Evolutionary conservation across 768 basidiomycete genomes (phyloP), one percentile per base, ranked within the genome.

Genomic region (Mycena venus): DNA sequence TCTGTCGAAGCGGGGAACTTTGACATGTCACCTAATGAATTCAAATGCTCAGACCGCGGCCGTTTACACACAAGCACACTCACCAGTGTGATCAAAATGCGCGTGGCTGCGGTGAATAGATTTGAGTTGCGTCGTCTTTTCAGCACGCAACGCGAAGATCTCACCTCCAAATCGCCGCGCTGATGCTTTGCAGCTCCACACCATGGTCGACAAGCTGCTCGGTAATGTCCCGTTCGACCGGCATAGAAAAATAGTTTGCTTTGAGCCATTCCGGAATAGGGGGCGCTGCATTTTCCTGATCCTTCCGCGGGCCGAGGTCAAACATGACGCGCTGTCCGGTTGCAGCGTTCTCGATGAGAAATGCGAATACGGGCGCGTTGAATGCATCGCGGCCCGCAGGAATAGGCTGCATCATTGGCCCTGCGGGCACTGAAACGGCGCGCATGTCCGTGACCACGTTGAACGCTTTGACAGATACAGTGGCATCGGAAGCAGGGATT

Each of bases 141-240:
- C 58, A 15, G 3, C n/a, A 23, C 6, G 14, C 31, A 31, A 58
- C 6, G 0, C 11, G 17, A 44, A 2, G 31, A 27, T n/a, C 58
- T 29, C 25, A 76, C 79, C 79, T 80, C 79, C 79, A 80, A 25
- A 80, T 71, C 4, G 76, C 78, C 19, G 73, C 66, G 40, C 63
- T 58, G 34, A 80, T 77, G 15, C 69, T 77, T 0, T 68, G 53
- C 49, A 76, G 38, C 6, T 38, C 53, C 31, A 79, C 62, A 3
- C 77, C 78, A 14, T 62, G 55, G 36, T 68, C 75, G 27, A 29
- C n/a, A 2, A 80, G 69, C 40, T 71, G 75, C 14, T 75, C 75
- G 4, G 56, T 42, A 14, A 78, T 67, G 58, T 79, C 79, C 21
- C 36, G 23, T 15, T 67, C 58, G 6, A 79, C 58, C 2, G 66